Evolutionary conservation across 257 asterid species (phyloP).

Genomic region (Datura wrightii): DNA sequence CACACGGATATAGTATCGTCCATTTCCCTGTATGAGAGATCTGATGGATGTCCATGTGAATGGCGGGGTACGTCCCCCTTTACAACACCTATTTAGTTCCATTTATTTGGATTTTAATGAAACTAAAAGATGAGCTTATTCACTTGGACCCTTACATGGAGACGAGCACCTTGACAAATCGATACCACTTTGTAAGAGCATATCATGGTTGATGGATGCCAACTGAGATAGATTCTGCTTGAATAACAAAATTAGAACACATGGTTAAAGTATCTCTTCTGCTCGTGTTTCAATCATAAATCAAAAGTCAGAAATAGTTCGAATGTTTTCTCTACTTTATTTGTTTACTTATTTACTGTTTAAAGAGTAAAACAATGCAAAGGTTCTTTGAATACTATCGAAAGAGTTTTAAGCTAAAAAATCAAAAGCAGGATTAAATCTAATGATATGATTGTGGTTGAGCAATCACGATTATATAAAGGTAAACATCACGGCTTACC

Average conservation of each 20-base stretch:
- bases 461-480: not conserved
- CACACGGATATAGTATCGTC: not conserved
- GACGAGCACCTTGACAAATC: constrained; percentile 67
- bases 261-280: not conserved
- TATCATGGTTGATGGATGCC: constrained; percentile 89
- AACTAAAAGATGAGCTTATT: constrained; percentile 15
- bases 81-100: constrained; percentile 18
- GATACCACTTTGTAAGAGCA: constrained; percentile 77
- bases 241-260: not conserved
- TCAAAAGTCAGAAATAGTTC: constrained; percentile 4
- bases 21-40: not conserved
- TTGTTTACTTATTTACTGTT: not conserved
- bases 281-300: not conserved
- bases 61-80: constrained; percentile 10
- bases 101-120: not conserved
- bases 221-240: constrained; percentile 91
- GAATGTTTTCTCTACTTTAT: not conserved
- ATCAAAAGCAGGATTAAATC: not conserved
- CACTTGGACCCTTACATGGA: constrained; percentile 55
- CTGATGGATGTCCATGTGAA: not conserved
- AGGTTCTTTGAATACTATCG: not conserved
- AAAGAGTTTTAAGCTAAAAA: not conserved
- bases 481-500: constrained; percentile 47
- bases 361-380: not conserved
- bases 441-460: constrained; percentile 4